Base-by-base conservation (phyloP, 1,284 basidiomycete species). In the Leccinum pachyderme region DNA sequence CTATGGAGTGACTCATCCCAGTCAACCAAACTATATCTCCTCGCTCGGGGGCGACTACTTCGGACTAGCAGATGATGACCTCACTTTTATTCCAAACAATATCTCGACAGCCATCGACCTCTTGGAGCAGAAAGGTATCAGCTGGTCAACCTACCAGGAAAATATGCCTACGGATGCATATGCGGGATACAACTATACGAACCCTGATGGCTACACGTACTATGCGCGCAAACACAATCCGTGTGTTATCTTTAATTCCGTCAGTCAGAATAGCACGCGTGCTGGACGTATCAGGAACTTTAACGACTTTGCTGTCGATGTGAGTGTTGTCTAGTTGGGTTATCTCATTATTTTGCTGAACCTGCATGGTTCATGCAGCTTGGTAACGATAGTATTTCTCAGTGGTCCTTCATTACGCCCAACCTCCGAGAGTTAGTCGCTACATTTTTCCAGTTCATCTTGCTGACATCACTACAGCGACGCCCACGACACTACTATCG, bases 321-420 rank as follows among this genome's bases (percentile, higher is more conserved):
- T 82, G 75, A 48, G 61, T 51, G 9, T 33, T 27, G 28, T 35
- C 22, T 31, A n/a, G 28, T 52, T n/a, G 41, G 47, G 35, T 45
- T 18, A 28, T 5, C 41, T 15, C 4, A 3, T 33, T 6, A 12
- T 29, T 22, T 54, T 32, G 7, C 37, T 57, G 28, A 53, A 28
- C 32, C 5, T 39, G 13, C 37, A 7, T 12, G 12, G 9, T 11
- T 31, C 28, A 61, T 32, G 15, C 15, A 69, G 69, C 28, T 71
- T 31, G 59, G 50, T 15, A 78, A 78, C 28, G 67, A 77, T 47
- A 73, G 73, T 3, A 65, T 88, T 27, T 80, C 85, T 7, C 83
- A 86, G 61, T 86, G 82, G 81, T 66, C 72, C 29, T 87, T 82
- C 63, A 71, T 88, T 52, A 87, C 86, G 0, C 86, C 86, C n/a